Percentiles rank a stretch among this genome's conserved stretches.
Conservation (phyloP, 2,329 filamentous ascomycete genomes). For the Aspergillus proliferans region DNA sequence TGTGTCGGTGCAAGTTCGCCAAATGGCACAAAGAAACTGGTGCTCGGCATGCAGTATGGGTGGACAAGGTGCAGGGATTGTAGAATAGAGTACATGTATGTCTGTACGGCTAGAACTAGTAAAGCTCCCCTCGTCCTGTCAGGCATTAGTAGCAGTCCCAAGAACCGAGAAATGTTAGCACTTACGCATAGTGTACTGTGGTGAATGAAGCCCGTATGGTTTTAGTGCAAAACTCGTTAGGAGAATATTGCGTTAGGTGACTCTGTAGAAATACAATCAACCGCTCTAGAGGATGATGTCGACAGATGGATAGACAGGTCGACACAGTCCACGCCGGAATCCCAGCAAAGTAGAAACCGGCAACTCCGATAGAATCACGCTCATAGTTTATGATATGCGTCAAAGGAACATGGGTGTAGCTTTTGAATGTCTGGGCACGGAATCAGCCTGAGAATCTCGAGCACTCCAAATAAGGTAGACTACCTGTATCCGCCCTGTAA, state of each 20-base stretch:
- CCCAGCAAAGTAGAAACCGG: slow-evolving; percentile 37
- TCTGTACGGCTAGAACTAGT: slow-evolving; percentile 35
- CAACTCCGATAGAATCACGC: slow-evolving; percentile 24
- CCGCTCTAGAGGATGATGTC: slow-evolving; percentile 33
- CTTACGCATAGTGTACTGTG: slow-evolving; percentile 25
- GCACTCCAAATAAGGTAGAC: background rate
- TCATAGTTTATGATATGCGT: slow-evolving; percentile 33
- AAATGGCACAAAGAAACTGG: slow-evolving; percentile 33
- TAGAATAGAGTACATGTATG: slow-evolving; percentile 38
- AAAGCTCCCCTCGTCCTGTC: slow-evolving; percentile 29
- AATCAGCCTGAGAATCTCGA: background rate
- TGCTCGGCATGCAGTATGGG: slow-evolving; percentile 24
- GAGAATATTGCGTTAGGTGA: slow-evolving; percentile 16
- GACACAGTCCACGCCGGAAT: slow-evolving; percentile 36
- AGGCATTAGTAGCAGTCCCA: slow-evolving; percentile 10
- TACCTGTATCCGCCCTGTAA: slow-evolving; percentile 36
- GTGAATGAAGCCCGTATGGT: slow-evolving; percentile 22
- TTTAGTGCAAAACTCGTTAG: slow-evolving; percentile 20
- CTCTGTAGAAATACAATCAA: slow-evolving; percentile 24
- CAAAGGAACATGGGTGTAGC: slow-evolving; percentile 32
- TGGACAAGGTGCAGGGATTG: slow-evolving; percentile 38
- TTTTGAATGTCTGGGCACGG: slow-evolving; percentile 30
- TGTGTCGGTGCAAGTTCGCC: slow-evolving; percentile 28
- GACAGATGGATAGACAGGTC: slow-evolving; percentile 31
- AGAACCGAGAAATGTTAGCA: background rate